Base-by-base conservation (phyloP, 306 rosid species). In the Lablab purpureus region DNA sequence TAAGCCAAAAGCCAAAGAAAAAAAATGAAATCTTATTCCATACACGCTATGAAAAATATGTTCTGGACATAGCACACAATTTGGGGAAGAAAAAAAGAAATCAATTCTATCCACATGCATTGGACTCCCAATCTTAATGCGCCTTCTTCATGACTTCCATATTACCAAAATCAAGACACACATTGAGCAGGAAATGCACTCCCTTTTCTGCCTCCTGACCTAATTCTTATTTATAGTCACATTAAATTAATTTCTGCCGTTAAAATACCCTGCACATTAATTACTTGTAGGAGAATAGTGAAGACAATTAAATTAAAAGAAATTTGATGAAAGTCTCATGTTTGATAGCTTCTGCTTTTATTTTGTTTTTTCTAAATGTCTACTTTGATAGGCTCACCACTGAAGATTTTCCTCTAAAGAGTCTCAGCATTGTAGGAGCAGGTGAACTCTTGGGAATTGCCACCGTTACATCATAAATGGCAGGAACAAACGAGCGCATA, bases 401-500 rank as follows among this genome's bases (percentile, higher is more conserved):
- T 56, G 98, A 92, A 67, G 97, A 80, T 82, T 87, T 89, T 70
- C 97, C 97, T 85, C 83, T 88, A 75, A 94, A 92, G 82, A 94
- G 89, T 87, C 98, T 84, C 67, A 94, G 78, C 97, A 94, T 84
- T 76, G 98, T 94, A 36, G 98, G 98, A 75, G 97, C 64, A n/a
- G 93, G 86, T 23, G 97, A 89, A 84, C 62, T 84, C 86, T 91
- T 92, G n/a, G 97, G 96, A 86, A 92, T 78, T 70, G 93, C 94
- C 60, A 93, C 88, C 0, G 98, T 93, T 56, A 88, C 73, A 83
- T 93, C 98, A 83, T 93, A 93, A 36, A 93, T 54, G 58, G 94
- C 98, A 5, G 97, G 98, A 77, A 84, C 98, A 91, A 93, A 93
- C 66, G 98, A 84, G 60, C 93, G 93, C 94, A 91, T 91, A 67